Conservation (phyloP, 1,284 basidiomycete species). For the Pseudozyma tsukubaensis region DNA sequence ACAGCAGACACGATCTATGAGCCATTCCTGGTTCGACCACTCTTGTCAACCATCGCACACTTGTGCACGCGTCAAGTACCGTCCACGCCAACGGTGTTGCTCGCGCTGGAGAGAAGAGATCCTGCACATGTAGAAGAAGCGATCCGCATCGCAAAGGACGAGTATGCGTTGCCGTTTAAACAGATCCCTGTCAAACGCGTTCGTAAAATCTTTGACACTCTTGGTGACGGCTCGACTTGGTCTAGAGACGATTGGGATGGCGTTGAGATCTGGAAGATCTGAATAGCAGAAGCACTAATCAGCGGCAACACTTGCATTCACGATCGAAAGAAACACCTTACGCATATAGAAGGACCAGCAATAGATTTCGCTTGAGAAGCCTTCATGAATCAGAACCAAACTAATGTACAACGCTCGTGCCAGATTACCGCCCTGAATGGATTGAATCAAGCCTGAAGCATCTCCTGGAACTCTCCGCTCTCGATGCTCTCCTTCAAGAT, state of each 20-base stretch:
- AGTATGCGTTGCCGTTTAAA: conserved; percentile 75
- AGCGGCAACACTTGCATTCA: too few species aligned
- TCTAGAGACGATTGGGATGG: conserved; percentile 79
- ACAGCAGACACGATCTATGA: conserved; percentile 87
- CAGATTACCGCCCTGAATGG: not conserved
- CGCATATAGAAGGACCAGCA: not conserved
- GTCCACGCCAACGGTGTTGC: conserved; percentile 72
- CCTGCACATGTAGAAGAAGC: conserved; percentile 27
- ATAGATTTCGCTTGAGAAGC: not conserved
- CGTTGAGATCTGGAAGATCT: conserved; percentile 77
- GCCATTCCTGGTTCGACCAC: conserved; percentile 75
- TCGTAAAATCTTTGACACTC: conserved; percentile 75
- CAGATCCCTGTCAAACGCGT: conserved; percentile 76
- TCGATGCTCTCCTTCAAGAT: conserved; percentile 70
- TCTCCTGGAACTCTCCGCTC: conserved; percentile 76
- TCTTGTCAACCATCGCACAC: conserved; percentile 77
- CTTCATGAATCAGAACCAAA: not conserved
- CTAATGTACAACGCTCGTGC: conserved; percentile 34
- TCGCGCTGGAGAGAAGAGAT: conserved; percentile 46
- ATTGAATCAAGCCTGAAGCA: conserved; percentile 69
- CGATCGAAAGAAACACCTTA: not conserved
- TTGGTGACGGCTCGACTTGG: conserved; percentile 73
- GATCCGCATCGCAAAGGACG: conserved; percentile 38
- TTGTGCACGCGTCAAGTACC: conserved; percentile 60
- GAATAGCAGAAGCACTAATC: not conserved